A percentile compares a stretch with the other conserved stretches of the same genome.
These are phyloP conservation scores for Anthracocystis walkeri DNA, from an alignment of 1,284 basidiomycete species.

Conservation along the genomic window DNA sequence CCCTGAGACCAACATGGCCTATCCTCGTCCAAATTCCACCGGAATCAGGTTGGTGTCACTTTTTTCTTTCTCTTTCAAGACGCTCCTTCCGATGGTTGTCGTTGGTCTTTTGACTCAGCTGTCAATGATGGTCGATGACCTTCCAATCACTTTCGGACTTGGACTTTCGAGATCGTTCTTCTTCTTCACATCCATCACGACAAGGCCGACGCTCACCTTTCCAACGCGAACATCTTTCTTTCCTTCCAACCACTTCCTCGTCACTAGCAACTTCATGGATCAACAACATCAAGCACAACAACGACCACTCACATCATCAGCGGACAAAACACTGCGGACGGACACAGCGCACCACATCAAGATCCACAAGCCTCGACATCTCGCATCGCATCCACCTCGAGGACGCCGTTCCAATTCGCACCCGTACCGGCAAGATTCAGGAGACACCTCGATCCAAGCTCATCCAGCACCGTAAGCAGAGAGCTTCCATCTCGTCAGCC, in stretches of 20 bases:
- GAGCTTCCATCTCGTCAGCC: not conserved
- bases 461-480: not conserved
- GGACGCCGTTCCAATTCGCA: constrained; percentile 20
- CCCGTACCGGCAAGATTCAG: constrained; percentile 25
- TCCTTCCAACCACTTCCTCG: not conserved
- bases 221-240: too few species aligned
- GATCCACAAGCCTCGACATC: not conserved
- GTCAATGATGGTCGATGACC: too few species aligned
- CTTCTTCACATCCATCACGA: too few species aligned
- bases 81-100: too few species aligned
- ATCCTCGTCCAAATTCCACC: too few species aligned
- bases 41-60: too few species aligned
- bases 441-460: constrained; percentile 9
- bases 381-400: constrained; percentile 1
- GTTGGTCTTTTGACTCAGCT: too few species aligned
- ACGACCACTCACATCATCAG: not conserved
- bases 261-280: not conserved
- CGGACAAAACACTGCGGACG: not conserved
- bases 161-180: too few species aligned
- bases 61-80: too few species aligned
- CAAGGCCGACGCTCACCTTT: too few species aligned
- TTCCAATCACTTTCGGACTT: too few species aligned
- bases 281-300: not conserved
- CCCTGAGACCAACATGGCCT: too few species aligned
- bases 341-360: not conserved